Evolutionary conservation across 441 rosid species (phyloP).

Genomic region (Iberis amara): DNA sequence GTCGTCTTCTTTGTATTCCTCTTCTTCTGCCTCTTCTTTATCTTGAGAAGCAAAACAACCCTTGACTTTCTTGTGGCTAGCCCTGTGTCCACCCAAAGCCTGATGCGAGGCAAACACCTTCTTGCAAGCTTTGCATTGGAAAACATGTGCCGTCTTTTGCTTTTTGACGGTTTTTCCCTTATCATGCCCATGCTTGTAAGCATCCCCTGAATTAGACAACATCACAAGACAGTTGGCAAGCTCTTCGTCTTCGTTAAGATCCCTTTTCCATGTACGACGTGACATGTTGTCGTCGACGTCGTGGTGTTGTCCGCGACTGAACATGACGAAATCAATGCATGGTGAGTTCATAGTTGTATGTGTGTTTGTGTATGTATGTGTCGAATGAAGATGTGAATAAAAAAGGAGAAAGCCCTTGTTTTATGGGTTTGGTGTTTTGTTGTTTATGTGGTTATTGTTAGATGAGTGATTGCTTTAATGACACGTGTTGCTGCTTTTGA

Average conservation of each 20-base stretch:
- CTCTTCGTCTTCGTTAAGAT: slow-evolving; percentile 78
- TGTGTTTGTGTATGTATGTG: slow-evolving; percentile 12
- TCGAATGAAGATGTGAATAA: slow-evolving; percentile 16
- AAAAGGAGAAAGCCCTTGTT: slow-evolving; percentile 32
- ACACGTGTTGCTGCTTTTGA: slow-evolving; percentile 31
- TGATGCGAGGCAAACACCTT: slow-evolving; percentile 94
- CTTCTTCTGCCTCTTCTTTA: slow-evolving; percentile 42
- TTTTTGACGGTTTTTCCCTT: slow-evolving; percentile 72
- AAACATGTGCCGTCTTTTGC: slow-evolving; percentile 41
- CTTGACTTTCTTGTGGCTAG: slow-evolving; percentile 97
- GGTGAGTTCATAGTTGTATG: slow-evolving; percentile 23
- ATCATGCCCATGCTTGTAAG: slow-evolving; percentile 60
- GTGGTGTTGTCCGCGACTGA: slow-evolving; percentile 27
- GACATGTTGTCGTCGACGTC: slow-evolving; percentile 24
- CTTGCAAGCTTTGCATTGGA: slow-evolving; percentile 94
- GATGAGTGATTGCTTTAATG: slow-evolving; percentile 8
- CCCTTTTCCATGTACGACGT: slow-evolving; percentile 33
- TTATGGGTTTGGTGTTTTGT: slow-evolving; percentile 31
- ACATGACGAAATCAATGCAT: slow-evolving; percentile 33
- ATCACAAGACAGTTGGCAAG: slow-evolving; percentile 86
- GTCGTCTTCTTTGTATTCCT: slow-evolving; percentile 46
- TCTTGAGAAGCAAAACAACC: slow-evolving; percentile 87
- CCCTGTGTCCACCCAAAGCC: slow-evolving; percentile 97
- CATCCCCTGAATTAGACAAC: slow-evolving; percentile 65
- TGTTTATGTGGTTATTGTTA: slow-evolving; percentile 27